These are phyloP conservation scores for Aechmea fasciata DNA, from an alignment of 176 grass and related monocot genomes.

Conservation along the genomic window DNA sequence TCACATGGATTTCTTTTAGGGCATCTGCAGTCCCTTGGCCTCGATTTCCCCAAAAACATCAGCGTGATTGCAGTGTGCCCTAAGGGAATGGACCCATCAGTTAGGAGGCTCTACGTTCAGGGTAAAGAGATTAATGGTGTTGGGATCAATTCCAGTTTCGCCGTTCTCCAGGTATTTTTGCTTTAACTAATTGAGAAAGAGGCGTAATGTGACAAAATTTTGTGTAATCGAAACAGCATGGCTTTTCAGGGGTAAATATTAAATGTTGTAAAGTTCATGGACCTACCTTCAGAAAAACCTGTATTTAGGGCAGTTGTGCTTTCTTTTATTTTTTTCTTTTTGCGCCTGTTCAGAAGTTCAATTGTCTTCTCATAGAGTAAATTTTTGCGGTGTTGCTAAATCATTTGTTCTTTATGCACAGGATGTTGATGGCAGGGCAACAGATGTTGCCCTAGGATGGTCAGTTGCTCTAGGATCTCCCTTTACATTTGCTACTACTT, in stretches of 20 bases:
- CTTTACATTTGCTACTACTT: conserved; percentile 72
- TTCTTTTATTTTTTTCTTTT: background rate
- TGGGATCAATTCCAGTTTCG: conserved; percentile 77
- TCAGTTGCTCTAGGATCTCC: conserved; percentile 74
- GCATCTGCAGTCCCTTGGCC: conserved; percentile 51
- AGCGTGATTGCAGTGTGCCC: conserved; percentile 74
- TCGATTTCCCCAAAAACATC: conserved; percentile 72
- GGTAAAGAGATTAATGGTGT: conserved; percentile 84
- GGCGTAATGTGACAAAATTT: no score
- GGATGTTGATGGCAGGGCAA: conserved; percentile 85
- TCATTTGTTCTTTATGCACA: conserved; percentile 10
- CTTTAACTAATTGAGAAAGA: background rate
- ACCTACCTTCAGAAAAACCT: no score
- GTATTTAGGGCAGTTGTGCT: no score
- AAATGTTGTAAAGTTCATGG: background rate
- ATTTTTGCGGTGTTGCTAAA: no score
- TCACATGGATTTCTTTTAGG: conserved; percentile 77
- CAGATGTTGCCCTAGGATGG: conserved; percentile 76
- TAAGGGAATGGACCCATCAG: conserved; percentile 76
- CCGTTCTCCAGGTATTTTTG: conserved; percentile 55
- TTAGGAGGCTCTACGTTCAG: conserved; percentile 69
- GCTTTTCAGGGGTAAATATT: background rate
- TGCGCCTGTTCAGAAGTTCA: background rate
- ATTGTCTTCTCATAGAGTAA: no score
- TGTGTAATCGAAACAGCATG: no score